phyloP scores from a whole-genome alignment of 1,284 basidiomycete genomes.

The Pyrrhoderma noxium region DNA sequence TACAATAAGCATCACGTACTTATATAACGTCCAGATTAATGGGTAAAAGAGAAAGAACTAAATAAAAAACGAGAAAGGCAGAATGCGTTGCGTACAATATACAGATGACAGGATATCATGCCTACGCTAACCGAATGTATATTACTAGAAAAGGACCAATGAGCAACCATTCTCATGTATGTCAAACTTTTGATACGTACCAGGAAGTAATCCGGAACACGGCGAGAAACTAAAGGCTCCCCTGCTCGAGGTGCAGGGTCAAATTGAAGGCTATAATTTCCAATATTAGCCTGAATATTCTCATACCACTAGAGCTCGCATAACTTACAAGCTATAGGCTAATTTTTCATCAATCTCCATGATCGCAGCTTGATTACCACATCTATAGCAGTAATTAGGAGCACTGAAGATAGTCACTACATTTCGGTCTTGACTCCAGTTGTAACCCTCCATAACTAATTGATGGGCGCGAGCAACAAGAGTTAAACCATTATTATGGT shows the following conservation, averaged over 20 bases:
- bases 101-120: not conserved
- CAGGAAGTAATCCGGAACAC: conserved; percentile 97
- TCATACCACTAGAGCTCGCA: conserved; percentile 15
- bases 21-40: too few species aligned
- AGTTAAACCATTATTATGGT: conserved; percentile 98
- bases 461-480: conserved; percentile 95
- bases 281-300: conserved; percentile 8
- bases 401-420: conserved; percentile 99
- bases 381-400: conserved; percentile 98
- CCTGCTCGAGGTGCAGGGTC: conserved; percentile 98
- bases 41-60: too few species aligned
- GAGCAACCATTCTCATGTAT: not conserved
- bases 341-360: conserved; percentile 99
- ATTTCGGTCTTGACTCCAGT: conserved; percentile 98
- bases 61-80: too few species aligned
- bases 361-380: conserved; percentile 99
- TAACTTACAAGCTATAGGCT: conserved; percentile 83
- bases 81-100: not conserved
- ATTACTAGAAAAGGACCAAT: not conserved
- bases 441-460: conserved; percentile 98
- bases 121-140: not conserved
- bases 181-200: conserved; percentile 38
- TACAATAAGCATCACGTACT: too few species aligned
- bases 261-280: conserved; percentile 84
- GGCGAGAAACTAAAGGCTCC: conserved; percentile 94